phyloP scores from a whole-genome alignment of 768 basidiomycete genomes.

The Erythrobasidium yunnanense region DNA sequence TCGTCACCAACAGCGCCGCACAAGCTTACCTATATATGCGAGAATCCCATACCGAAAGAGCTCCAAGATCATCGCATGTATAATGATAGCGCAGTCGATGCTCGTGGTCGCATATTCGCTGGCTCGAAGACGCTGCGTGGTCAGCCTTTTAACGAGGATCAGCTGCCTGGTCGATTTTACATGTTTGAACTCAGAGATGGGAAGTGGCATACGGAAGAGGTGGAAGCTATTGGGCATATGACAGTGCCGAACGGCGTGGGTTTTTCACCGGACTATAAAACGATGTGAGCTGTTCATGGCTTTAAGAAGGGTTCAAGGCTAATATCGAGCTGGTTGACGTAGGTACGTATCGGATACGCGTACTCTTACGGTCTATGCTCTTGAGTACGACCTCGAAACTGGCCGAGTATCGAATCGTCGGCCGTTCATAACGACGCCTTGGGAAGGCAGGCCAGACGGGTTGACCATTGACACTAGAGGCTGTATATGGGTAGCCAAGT shows the following conservation, averaged over 20 bases:
- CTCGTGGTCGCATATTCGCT: not conserved
- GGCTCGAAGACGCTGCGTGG: not conserved
- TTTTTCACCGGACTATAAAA: not conserved
- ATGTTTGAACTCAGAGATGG: not conserved
- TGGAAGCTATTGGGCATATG: not conserved
- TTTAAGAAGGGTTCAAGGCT: not conserved
- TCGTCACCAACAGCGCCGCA: not conserved
- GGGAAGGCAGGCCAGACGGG: not conserved
- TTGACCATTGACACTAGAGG: not conserved
- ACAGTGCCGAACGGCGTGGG: constrained; percentile 1
- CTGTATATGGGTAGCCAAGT: not conserved
- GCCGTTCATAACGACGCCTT: not conserved
- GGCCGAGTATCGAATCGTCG: not conserved
- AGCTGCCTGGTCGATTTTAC: not conserved
- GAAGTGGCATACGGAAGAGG: not conserved
- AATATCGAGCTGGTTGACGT: not conserved
- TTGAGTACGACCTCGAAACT: constrained; percentile 1
- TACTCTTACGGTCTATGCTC: not conserved
- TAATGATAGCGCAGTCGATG: constrained; percentile 3
- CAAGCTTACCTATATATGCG: not conserved
- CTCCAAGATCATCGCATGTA: not conserved
- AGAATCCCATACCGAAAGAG: not conserved
- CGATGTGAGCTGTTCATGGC: not conserved
- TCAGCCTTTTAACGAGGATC: not conserved
- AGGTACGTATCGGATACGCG: constrained; percentile 1